phyloP scores from a whole-genome alignment of 768 basidiomycete species.

The Amyloporia xantha region DNA sequence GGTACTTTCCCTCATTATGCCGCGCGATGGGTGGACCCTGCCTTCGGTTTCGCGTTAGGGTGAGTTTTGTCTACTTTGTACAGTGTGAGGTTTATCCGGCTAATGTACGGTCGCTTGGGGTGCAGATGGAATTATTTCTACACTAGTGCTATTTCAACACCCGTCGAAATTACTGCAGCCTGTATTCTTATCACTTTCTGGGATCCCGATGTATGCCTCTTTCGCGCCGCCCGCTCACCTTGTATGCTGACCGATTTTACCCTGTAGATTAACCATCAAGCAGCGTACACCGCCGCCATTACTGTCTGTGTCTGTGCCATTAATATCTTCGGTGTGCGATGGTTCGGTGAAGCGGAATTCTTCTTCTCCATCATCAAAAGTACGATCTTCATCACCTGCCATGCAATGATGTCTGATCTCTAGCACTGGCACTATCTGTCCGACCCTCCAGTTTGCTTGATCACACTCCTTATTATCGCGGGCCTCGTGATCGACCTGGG shows the following conservation, averaged over 20 bases:
- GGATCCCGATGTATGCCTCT: constrained; percentile 47
- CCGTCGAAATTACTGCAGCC: constrained; percentile 72
- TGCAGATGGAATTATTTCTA: constrained; percentile 30
- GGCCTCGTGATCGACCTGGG: constrained; percentile 74
- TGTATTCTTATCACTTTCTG: constrained; percentile 67
- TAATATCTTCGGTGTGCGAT: constrained; percentile 70
- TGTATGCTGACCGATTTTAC: background rate
- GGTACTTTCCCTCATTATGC: constrained; percentile 73
- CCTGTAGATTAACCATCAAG: constrained; percentile 39
- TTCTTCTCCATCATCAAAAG: constrained; percentile 60
- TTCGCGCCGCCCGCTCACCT: background rate
- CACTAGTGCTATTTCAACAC: constrained; percentile 49
- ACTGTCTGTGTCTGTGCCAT: constrained; percentile 50
- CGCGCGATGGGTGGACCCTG: constrained; percentile 31
- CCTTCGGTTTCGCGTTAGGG: constrained; percentile 30
- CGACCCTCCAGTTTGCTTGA: constrained; percentile 48
- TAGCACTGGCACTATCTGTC: no score
- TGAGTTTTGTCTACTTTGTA: no score
- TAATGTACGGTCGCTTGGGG: background rate
- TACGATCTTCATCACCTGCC: no score
- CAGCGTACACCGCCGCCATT: constrained; percentile 54
- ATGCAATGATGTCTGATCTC: no score
- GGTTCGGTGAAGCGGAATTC: constrained; percentile 71
- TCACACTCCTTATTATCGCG: constrained; percentile 50
- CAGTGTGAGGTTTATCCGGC: background rate